Percentiles rank a stretch among this genome's conserved stretches.
Evolutionary conservation across 192 early-diverging fungal species (phyloP).

Genomic region (Kappamyces sp.): DNA sequence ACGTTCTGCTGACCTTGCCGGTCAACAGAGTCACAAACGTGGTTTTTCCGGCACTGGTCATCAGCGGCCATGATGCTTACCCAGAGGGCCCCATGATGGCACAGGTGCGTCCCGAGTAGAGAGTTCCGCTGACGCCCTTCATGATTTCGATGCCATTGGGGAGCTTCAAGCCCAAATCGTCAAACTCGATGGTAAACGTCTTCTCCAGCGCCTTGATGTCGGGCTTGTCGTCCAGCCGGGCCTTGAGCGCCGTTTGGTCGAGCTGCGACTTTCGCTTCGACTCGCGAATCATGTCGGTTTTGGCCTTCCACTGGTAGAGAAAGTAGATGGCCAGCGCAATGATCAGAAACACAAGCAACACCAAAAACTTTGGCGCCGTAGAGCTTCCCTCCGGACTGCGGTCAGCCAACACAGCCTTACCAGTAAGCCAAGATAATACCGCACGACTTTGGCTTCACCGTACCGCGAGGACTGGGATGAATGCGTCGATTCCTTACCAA

Average conservation of each 20-base stretch:
- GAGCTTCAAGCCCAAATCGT: slow-evolving; percentile 34
- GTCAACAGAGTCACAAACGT: slow-evolving; percentile 62
- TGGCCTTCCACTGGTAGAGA: slow-evolving; percentile 1
- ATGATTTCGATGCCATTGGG: slow-evolving; percentile 49
- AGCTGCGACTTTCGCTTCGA: background rate
- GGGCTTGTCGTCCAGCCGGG: slow-evolving; percentile 1
- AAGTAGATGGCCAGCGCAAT: slow-evolving; percentile 12
- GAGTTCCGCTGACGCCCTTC: slow-evolving; percentile 50
- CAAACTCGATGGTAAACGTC: slow-evolving; percentile 56
- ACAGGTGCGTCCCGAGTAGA: slow-evolving; percentile 49
- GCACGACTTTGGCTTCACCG: background rate
- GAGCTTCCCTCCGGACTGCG: slow-evolving; percentile 3
- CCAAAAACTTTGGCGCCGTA: background rate
- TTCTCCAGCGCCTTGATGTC: slow-evolving; percentile 11
- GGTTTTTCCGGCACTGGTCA: slow-evolving; percentile 39
- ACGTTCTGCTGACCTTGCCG: slow-evolving; percentile 49
- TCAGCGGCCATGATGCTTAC: background rate
- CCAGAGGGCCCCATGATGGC: slow-evolving; percentile 55
- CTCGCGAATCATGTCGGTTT: slow-evolving; percentile 4
- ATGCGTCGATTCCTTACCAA: background rate
- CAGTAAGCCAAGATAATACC: too few species aligned
- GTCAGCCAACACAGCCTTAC: background rate
- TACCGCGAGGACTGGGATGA: slow-evolving; percentile 11
- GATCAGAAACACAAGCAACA: slow-evolving; percentile 20
- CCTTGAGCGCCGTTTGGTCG: slow-evolving; percentile 7